These are phyloP conservation scores for Lachnellula subtilissima DNA, from an alignment of 2,329 filamentous ascomycete genomes.

Conservation along the genomic window DNA sequence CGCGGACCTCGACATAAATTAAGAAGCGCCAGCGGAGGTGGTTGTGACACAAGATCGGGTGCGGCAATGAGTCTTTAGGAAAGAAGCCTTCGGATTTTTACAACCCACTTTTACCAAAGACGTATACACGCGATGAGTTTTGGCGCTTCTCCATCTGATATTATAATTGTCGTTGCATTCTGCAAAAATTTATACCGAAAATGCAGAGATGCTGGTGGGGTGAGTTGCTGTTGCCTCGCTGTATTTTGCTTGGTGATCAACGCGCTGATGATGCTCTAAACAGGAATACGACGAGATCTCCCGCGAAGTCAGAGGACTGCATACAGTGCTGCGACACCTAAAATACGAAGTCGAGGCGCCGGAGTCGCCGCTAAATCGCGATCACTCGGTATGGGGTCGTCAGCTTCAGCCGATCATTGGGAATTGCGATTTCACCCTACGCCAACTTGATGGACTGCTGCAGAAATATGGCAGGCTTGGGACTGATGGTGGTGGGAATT, in stretches of 20 bases:
- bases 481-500: slow-evolving; percentile 18
- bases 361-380: slow-evolving; percentile 49
- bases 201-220: slow-evolving; percentile 42
- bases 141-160: slow-evolving; percentile 33
- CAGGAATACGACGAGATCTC: slow-evolving; percentile 46
- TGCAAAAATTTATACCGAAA: slow-evolving; percentile 52
- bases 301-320: slow-evolving; percentile 46
- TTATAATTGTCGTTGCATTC: slow-evolving; percentile 52
- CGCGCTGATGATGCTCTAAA: not conserved
- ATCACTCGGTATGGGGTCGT: slow-evolving; percentile 41
- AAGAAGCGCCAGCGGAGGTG: not conserved
- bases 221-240: not conserved
- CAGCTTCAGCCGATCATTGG: slow-evolving; percentile 49
- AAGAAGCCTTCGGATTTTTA: not conserved
- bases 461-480: slow-evolving; percentile 38
- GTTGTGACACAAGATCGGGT: not conserved
- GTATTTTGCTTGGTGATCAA: not conserved
- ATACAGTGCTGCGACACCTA: slow-evolving; percentile 53
- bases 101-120: not conserved
- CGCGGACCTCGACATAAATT: not conserved
- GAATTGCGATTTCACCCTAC: slow-evolving; percentile 51
- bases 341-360: slow-evolving; percentile 53
- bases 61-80: not conserved
- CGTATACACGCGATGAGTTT: slow-evolving; percentile 25
- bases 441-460: slow-evolving; percentile 50